Conservation (phyloP, 2,329 filamentous ascomycete genomes). For the Sarocladium oryzae region DNA sequence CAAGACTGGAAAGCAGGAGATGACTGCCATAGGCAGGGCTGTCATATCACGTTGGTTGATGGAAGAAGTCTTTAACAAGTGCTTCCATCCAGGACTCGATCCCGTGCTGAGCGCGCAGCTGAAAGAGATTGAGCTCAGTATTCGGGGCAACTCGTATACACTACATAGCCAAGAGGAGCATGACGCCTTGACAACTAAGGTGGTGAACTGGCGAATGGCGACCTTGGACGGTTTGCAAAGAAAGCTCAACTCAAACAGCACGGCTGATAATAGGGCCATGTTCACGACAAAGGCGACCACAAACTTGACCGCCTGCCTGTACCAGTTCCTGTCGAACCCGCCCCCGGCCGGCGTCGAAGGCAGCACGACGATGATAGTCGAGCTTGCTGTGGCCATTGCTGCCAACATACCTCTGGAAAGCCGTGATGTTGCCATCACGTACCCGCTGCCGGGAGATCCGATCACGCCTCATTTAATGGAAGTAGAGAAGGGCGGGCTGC, state of each 20-base stretch:
- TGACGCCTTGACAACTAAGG: slow-evolving; percentile 78
- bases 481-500: slow-evolving; percentile 65
- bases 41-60: slow-evolving; percentile 86
- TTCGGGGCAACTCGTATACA: slow-evolving; percentile 69
- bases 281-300: slow-evolving; percentile 66
- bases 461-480: slow-evolving; percentile 77
- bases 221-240: slow-evolving; percentile 86
- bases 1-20: slow-evolving; percentile 87
- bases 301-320: slow-evolving; percentile 62
- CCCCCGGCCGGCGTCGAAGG: slow-evolving; percentile 77
- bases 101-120: slow-evolving; percentile 67
- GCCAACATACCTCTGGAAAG: slow-evolving; percentile 85
- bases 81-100: slow-evolving; percentile 88
- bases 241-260: slow-evolving; percentile 57
- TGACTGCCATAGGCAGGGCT: slow-evolving; percentile 90
- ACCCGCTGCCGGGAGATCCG: slow-evolving; percentile 69
- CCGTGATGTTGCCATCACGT: slow-evolving; percentile 81
- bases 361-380: slow-evolving; percentile 85
- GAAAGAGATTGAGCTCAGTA: slow-evolving; percentile 82
- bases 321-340: slow-evolving; percentile 68
- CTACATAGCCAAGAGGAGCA: slow-evolving; percentile 78
- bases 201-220: slow-evolving; percentile 88
- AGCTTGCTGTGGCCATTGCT: slow-evolving; percentile 79
- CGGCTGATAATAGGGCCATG: slow-evolving; percentile 57
- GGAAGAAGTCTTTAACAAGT: slow-evolving; percentile 83